Evolutionary conservation across 2,329 filamentous ascomycete species (phyloP), one percentile per base, ranked within the genome.

Genomic region (Tolypocladium capitatum): DNA sequence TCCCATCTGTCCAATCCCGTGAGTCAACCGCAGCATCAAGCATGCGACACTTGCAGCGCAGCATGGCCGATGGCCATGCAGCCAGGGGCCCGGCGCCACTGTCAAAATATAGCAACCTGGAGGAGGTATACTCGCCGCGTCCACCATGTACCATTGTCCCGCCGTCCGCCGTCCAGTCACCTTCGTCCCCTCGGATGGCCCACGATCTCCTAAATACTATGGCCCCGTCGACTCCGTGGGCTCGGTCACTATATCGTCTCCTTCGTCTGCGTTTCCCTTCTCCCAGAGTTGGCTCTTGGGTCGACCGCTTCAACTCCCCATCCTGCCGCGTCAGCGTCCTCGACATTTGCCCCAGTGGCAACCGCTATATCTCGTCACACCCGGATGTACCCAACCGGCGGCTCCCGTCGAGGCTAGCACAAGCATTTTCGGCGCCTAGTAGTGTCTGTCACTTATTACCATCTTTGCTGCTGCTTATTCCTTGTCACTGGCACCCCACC

Each of bases 401-500:
- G 32, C 46, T 35, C 44, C 46, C 42, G 27, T 21, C 42, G 36
- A 43, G 31, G 43, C 47, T 33, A 34, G 46, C 33, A 40, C 45
- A 48, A 44, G 42, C 46, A 41, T 35, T 41, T 38, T 46, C 20
- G 41, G 21, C 46, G 44, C 43, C 45, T 51, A 46, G 38, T n/a
- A n/a, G 18, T 41, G n/a, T 42, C n/a, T 43, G 49, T 50, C 49
- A 51, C 43, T 42, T 45, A 50, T 48, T 51, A 48, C 30, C 42
- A 43, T 42, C 38, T 18, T 36, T 21, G 24, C 18, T 40, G 42
- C 48, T 35, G 45, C 35, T 31, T n/a, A 38, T 27, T 32, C 38
- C 38, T 42, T 30, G 24, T 30, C 24, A 9, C 16, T n/a, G 11
- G 38, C 38, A 42, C 38, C 38, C 38, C 38, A 42, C 38, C 38